Conservation (phyloP, 2,329 filamentous ascomycete genomes). For the Aspergillus novofumigatus region DNA sequence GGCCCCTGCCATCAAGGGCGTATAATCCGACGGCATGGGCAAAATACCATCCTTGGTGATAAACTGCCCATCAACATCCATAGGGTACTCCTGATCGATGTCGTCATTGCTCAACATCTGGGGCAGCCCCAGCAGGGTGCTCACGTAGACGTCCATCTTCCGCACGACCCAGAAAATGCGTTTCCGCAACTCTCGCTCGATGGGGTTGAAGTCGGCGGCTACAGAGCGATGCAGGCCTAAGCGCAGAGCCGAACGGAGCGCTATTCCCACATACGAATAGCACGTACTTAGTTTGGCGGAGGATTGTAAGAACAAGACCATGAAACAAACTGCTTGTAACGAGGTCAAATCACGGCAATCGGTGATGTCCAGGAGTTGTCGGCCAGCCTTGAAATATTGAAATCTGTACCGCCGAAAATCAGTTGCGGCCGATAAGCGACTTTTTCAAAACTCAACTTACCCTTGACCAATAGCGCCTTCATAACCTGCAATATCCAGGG, state of each 20-base stretch:
- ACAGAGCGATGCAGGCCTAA: conserved; percentile 75
- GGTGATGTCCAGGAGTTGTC: conserved; percentile 58
- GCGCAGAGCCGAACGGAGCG: conserved; percentile 68
- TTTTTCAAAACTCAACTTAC: conserved; percentile 32
- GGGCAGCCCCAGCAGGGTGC: conserved; percentile 46
- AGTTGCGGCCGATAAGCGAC: conserved; percentile 1
- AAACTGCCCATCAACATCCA: conserved; percentile 45
- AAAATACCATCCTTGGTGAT: conserved; percentile 44
- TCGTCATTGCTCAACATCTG: conserved; percentile 48
- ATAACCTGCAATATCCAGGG: conserved; percentile 45
- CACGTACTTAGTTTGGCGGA: conserved; percentile 75
- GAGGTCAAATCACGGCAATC: conserved; percentile 69
- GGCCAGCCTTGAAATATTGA: conserved; percentile 68
- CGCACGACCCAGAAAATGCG: conserved; percentile 54
- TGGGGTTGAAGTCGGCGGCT: conserved; percentile 63
- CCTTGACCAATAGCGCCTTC: conserved; percentile 52
- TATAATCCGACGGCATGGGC: conserved; percentile 52
- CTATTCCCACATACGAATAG: conserved; percentile 76
- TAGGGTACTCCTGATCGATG: conserved; percentile 47
- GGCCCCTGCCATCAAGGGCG: conserved; percentile 56
- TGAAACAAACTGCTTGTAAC: conserved; percentile 71
- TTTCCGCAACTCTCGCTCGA: conserved; percentile 69
- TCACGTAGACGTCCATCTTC: conserved; percentile 50
- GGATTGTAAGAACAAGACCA: conserved; percentile 76
- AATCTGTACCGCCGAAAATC: conserved; percentile 46